A percentile compares a stretch with the other conserved stretches of the same genome.
These are phyloP conservation scores for Lotmaria passim DNA, from an alignment of 208 protist genomes.

Conservation along the genomic window DNA sequence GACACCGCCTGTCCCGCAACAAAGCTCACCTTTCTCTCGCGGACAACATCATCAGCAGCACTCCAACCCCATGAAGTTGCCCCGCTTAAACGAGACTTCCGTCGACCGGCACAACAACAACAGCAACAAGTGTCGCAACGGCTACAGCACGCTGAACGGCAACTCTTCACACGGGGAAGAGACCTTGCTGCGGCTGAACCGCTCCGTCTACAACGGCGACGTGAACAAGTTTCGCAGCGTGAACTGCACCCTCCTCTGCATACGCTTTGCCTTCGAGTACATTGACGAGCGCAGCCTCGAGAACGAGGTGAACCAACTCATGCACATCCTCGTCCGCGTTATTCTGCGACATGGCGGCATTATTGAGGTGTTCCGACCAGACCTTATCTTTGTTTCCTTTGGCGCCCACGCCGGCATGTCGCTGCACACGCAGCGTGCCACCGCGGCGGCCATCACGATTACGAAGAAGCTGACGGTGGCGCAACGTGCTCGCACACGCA, in stretches of 20 bases:
- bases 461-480: conserved; percentile 48
- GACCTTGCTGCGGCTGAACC: conserved; percentile 13
- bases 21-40: not conserved
- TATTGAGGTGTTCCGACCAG: conserved; percentile 41
- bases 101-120: not conserved
- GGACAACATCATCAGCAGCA: not conserved
- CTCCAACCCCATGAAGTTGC: not conserved
- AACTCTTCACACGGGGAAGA: conserved; percentile 3
- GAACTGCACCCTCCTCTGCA: conserved; percentile 42
- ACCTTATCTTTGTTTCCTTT: conserved; percentile 55
- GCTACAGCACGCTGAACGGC: conserved; percentile 8
- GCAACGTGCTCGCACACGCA: conserved; percentile 30
- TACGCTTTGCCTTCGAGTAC: conserved; percentile 45
- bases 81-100: not conserved
- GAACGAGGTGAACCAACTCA: conserved; percentile 34
- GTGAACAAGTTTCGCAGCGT: conserved; percentile 35
- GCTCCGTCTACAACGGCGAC: conserved; percentile 19
- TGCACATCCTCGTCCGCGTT: conserved; percentile 34
- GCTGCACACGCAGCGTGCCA: conserved; percentile 65
- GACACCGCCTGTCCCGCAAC: not conserved
- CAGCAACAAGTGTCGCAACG: not conserved
- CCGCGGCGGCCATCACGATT: conserved; percentile 19
- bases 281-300: conserved; percentile 37
- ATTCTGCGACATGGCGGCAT: conserved; percentile 43
- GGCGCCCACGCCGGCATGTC: conserved; percentile 55